Evolutionary conservation across 2,329 filamentous ascomycete species (phyloP).

Genomic region (Orbilia brochopaga): DNA sequence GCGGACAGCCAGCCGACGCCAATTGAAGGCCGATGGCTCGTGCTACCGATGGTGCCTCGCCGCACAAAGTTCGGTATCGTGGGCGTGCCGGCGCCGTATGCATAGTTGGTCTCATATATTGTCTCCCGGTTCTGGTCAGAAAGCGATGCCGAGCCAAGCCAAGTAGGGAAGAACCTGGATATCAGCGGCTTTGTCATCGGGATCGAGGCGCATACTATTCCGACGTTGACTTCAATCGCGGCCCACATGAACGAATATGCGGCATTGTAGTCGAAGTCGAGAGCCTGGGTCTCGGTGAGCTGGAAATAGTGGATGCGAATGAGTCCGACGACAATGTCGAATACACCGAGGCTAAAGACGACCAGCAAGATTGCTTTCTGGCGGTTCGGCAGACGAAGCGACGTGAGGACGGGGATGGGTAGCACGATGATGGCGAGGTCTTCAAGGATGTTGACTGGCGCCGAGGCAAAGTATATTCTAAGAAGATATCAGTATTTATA

Average conservation of each 20-base stretch:
- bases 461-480: slow-evolving; percentile 72
- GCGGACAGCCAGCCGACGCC: slow-evolving; percentile 43
- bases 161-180: slow-evolving; percentile 58
- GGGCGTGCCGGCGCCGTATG: slow-evolving; percentile 30
- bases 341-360: slow-evolving; percentile 85
- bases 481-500: slow-evolving; percentile 62
- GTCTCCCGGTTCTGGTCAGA: slow-evolving; percentile 4
- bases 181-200: slow-evolving; percentile 88
- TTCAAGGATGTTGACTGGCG: slow-evolving; percentile 89
- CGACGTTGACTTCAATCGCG: slow-evolving; percentile 86
- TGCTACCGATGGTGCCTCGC: slow-evolving; percentile 41
- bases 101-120: slow-evolving; percentile 18
- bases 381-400: slow-evolving; percentile 80
- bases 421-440: slow-evolving; percentile 86
- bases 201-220: slow-evolving; percentile 89
- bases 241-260: slow-evolving; percentile 92
- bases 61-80: slow-evolving; percentile 25
- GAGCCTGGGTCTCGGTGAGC: slow-evolving; percentile 65
- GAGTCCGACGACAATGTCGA: slow-evolving; percentile 86
- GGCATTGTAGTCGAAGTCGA: slow-evolving; percentile 73
- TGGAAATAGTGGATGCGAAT: slow-evolving; percentile 89
- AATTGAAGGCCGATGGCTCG: slow-evolving; percentile 45
- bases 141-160: slow-evolving; percentile 44
- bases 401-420: slow-evolving; percentile 84
- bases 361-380: slow-evolving; percentile 87